phyloP scores from a whole-genome alignment of 2,329 filamentous ascomycete genomes.

The Alternaria arbusti region DNA sequence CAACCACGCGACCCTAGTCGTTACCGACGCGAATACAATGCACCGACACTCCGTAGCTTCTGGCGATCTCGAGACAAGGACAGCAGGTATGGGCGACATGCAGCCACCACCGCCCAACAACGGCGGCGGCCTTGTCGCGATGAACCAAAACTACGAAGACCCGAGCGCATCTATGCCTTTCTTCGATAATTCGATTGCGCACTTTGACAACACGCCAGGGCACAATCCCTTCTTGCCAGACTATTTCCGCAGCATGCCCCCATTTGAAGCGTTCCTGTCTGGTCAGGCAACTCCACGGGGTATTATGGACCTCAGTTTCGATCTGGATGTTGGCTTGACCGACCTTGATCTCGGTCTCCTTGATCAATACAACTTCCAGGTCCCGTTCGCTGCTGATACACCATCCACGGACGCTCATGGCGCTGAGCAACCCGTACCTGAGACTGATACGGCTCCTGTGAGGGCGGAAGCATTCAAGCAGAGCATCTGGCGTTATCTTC shows the following conservation, averaged over 20 bases:
- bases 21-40: not conserved
- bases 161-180: slow-evolving; percentile 13
- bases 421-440: slow-evolving; percentile 18
- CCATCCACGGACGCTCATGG: slow-evolving; percentile 31
- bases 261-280: slow-evolving; percentile 34
- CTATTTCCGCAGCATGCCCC: slow-evolving; percentile 40
- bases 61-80: not conserved
- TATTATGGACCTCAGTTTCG: slow-evolving; percentile 53
- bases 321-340: slow-evolving; percentile 54
- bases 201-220: slow-evolving; percentile 21
- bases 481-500: slow-evolving; percentile 55
- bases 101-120: slow-evolving; percentile 11
- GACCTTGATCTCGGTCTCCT: slow-evolving; percentile 54
- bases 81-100: slow-evolving; percentile 1
- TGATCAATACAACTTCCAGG: slow-evolving; percentile 54
- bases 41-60: not conserved
- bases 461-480: slow-evolving; percentile 48
- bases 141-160: slow-evolving; percentile 14
- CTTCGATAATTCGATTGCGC: slow-evolving; percentile 20
- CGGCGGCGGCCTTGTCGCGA: slow-evolving; percentile 1
- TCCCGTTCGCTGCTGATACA: slow-evolving; percentile 48
- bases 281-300: slow-evolving; percentile 54
- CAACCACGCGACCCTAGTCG: slow-evolving; percentile 2
- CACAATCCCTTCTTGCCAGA: slow-evolving; percentile 33
- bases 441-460: slow-evolving; percentile 29